phyloP scores from a whole-genome alignment of 2,329 filamentous ascomycete species.

The Simplicillium aogashimaense region DNA sequence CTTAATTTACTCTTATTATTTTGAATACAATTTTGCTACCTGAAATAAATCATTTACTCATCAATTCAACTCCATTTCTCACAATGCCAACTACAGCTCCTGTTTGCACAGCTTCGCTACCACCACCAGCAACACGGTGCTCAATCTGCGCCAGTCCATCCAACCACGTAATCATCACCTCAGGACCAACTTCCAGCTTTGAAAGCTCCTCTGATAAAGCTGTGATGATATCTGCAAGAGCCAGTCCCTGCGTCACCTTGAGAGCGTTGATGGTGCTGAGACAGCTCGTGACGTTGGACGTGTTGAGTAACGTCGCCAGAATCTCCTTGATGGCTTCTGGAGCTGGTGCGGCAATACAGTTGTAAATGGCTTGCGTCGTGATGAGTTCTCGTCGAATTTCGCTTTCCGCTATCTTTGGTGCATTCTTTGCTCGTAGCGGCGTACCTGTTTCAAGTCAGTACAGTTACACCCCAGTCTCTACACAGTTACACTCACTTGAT shows the following conservation, averaged over 20 bases:
- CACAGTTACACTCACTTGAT: slow-evolving; percentile 51
- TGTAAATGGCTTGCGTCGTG: slow-evolving; percentile 93
- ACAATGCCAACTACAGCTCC: slow-evolving; percentile 87
- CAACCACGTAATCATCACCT: slow-evolving; percentile 86
- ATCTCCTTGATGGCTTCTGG: slow-evolving; percentile 83
- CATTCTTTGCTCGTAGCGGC: slow-evolving; percentile 52
- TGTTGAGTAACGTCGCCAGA: slow-evolving; percentile 70
- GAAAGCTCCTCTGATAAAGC: slow-evolving; percentile 73
- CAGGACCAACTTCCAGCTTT: slow-evolving; percentile 72
- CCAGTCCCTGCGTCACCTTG: slow-evolving; percentile 77
- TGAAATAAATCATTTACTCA: slow-evolving; percentile 18
- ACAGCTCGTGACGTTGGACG: slow-evolving; percentile 80
- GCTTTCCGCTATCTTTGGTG: slow-evolving; percentile 48
- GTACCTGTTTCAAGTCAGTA: slow-evolving; percentile 38
- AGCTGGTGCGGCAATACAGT: slow-evolving; percentile 91
- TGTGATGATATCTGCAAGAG: slow-evolving; percentile 88
- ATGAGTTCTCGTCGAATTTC: slow-evolving; percentile 64
- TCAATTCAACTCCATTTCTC: slow-evolving; percentile 73
- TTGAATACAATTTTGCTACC: not conserved
- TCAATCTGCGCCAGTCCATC: slow-evolving; percentile 88
- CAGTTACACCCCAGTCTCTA: not conserved
- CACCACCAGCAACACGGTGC: slow-evolving; percentile 79
- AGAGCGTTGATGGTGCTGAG: slow-evolving; percentile 79
- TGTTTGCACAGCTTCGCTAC: slow-evolving; percentile 80
- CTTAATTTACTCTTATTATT: not conserved